These are phyloP conservation scores for Pseudogymnoascus sp. DNA, from an alignment of 2,329 filamentous ascomycete genomes.

Conservation along the genomic window DNA sequence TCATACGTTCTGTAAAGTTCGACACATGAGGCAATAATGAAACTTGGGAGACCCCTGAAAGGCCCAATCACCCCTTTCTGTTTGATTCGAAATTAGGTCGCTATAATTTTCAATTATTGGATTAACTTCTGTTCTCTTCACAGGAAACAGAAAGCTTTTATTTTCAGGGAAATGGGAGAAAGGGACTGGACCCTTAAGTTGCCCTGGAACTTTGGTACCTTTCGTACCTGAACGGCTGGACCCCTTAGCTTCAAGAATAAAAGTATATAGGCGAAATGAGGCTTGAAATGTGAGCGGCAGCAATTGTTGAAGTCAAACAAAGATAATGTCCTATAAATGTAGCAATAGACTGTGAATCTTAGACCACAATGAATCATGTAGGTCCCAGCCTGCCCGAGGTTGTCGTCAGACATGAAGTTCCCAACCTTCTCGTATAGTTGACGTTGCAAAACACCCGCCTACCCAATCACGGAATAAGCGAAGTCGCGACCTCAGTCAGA, in stretches of 20 bases:
- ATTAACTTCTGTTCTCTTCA: not conserved
- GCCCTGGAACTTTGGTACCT: not conserved
- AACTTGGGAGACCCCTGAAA: not conserved
- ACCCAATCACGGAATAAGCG: slow-evolving; percentile 7
- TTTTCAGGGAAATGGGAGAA: not conserved
- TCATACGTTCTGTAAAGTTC: not conserved
- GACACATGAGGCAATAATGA: slow-evolving; percentile 2
- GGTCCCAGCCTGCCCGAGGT: not conserved
- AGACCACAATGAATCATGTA: not conserved
- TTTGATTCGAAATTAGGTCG: not conserved
- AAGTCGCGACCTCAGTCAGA: slow-evolving; percentile 2
- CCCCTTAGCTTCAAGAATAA: not conserved
- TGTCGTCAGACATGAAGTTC: slow-evolving; percentile 1
- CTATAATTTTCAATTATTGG: not conserved
- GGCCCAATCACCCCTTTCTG: not conserved
- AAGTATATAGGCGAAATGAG: not conserved
- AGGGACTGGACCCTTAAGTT: slow-evolving; percentile 2
- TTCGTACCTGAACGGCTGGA: slow-evolving; percentile 1
- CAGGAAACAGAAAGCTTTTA: not conserved
- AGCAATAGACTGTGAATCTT: not conserved
- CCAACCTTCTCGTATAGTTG: slow-evolving; percentile 6
- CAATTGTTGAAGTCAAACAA: not conserved
- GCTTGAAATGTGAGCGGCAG: not conserved
- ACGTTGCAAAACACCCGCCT: not conserved
- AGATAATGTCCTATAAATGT: not conserved